Base-by-base conservation (phyloP, 371 early-diverging fungal species). In the Fennellomyces sp. region DNA sequence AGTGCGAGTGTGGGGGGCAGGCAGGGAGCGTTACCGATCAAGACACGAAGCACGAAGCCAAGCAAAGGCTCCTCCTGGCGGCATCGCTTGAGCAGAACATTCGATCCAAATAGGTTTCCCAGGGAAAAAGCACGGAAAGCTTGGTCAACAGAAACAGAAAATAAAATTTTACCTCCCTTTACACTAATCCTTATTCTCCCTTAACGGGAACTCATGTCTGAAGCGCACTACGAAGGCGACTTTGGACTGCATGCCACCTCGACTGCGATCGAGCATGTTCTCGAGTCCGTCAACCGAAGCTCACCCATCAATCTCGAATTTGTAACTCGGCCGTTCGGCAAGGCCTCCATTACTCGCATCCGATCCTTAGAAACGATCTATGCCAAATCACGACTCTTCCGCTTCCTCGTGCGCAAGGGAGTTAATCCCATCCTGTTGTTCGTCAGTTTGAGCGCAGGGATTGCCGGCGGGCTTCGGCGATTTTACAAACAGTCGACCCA, bases 301-400 rank as follows among this genome's bases (percentile, higher is more conserved):
- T 62, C 72, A n/a, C 79, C 79, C 50, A 75, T 78, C 58, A 75
- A 78, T 19, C 58, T 78, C 5, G 61, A 57, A 3, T 70, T 75
- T 48, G 3, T 73, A 0, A 73, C 73, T 7, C 41, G 47, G 2
- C 73, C 75, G 3, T 38, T 75, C 12, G 36, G 50, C 4, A 59
- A 55, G 23, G 59, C 73, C 2, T 48, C 65, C 8, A 52, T 61
- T 1, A 17, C 41, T 21, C 73, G 75, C 12, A 57, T 78, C 1
- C 54, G 56, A 7, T 56, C 73, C 5, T 36, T 78, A n/a, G 79
- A 78, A 41, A n/a, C 41, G 8, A 30, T 71, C 1, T 78, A 78
- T 63, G 62, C 61, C 7, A 54, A 58, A 29, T 69, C 68, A 2
- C 38, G 60, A 12, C 1, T 74, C 1, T 70, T 72, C n/a, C 64